Base-by-base conservation (phyloP, 75 land plant genomes). In the Picea glauca region DNA sequence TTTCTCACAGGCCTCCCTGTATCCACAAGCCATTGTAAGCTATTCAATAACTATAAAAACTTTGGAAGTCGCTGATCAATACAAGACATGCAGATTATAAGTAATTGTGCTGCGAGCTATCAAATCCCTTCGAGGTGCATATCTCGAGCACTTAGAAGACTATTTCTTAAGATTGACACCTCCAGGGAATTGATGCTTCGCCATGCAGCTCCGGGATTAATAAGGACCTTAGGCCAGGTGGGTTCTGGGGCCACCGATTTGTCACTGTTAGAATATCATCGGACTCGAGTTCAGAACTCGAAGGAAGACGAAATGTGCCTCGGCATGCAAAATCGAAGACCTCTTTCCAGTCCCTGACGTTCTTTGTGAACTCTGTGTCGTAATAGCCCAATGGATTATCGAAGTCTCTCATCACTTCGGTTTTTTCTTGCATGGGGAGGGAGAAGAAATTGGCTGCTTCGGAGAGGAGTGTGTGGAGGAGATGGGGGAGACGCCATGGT, bases 331-430 rank as follows among this genome's bases (percentile, higher is more conserved):
- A 87, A 78, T 96, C 98, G 50, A 90, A 92, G 38, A 90, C 93
- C 76, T 94, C 96, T 74, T 96, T 96, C 98, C 96, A 96, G 73
- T 96, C 98, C 74, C 98, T 75, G 8, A 87, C 88, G 77, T 94
- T 92, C 86, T 96, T 96, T 31, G 98, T 96, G 31, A 84, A 87
- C 83, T 96, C 98, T 1, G 78, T 72, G 31, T 96, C 91, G 54
- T 82, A 89, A 79, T 87, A 96, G 3, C 98, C 98, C 60, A 89
- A 15, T 13, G 91, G 81, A 58, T 33, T 66, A 15, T 66, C 32
- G 2, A 20, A 5, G 18, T 66, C 43, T 17, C 40, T 66, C 1
- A 2, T 32, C 18, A 66, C 20, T 66, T 17, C 5, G 15, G 8
- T 77, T 79, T 94, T 94, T 79, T 78, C 65, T 74, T 87, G 88